Evolutionary conservation across 169 alveolate species (phyloP), one percentile per base, ranked within the genome.

Genomic region (Plasmodium gallinaceum): DNA sequence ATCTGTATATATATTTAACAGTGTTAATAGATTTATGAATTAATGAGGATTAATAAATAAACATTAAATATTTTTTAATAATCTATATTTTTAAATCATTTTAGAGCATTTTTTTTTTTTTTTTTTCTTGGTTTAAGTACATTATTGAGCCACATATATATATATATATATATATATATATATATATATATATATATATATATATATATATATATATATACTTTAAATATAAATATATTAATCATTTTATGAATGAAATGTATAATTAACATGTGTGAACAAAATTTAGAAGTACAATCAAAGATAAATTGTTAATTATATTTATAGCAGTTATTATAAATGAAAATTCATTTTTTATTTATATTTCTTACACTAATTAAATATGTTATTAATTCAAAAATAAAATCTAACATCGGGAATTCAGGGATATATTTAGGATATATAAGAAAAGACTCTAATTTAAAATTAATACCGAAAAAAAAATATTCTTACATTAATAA

Each of bases 311-410:
- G 58, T 14, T 48, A 48, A 48, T 48, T 48, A 9, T 24, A 16
- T 69, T 48, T 37, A 69, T 10, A 64, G 20, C 54, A 74, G 45
- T 74, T 16, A 42, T 39, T 46, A 58, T 74, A 74, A 74, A 74
- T 74, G 88, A 60, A 32, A 37, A 42, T 74, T 42, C 54, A 48
- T n/a, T 26, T 57, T 57, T 58, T 74, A 16, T 61, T 57, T 32
- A 20, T 51, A 58, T 20, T 74, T 39, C 20, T 74, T 60, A 14
- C 57, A 26, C 43, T 64, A 48, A 51, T 78, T 22, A 78, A 64
- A 78, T 78, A 69, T 78, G 75, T 20, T 65, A 64, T 78, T 16
- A 64, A 65, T 32, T 70, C 45, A 18, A 78, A 78, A 52, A 32
- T 43, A 37, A 48, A 64, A 26, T 24, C 37, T 32, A 39, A 78